Base-by-base conservation (phyloP, 352 stramenopile species). In the Phytophthora citricola region DNA sequence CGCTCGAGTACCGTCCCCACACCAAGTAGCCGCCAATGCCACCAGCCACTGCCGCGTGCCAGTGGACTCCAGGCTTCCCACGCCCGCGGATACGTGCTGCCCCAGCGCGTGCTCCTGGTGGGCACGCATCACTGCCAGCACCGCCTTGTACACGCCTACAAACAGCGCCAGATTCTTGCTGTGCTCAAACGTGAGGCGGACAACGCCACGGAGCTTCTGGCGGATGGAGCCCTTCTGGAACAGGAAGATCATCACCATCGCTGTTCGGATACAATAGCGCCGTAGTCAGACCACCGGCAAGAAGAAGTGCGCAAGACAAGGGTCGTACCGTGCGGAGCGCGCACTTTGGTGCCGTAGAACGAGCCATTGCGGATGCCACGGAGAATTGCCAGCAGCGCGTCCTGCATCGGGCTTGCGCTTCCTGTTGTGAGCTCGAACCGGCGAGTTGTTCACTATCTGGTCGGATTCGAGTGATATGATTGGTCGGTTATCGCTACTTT, bases 311-410 rank as follows among this genome's bases (percentile, higher is more conserved):
- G 26, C 12, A 36, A 43, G 27, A 24, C 2, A n/a, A 27, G 27
- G 5, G 14, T 61, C 74, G 40, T 79, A 95, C 88, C 88, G 44
- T 97, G 90, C 10, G 88, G 87, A 14, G 90, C 85, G 58, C 90
- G 84, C 69, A 96, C 92, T 71, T 96, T 96, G 58, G 88, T 95
- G 66, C 90, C 90, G 66, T 97, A 97, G 78, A 89, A 91, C 27
- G 86, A 85, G 46, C 90, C 90, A 86, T 97, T 96, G 58, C 90
- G 85, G 46, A 95, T 58, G 51, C 87, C 90, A 56, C 87, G 85
- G 45, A 95, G 67, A 66, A 96, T 80, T 53, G 78, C 83, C n/a
- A 92, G 69, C 57, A 90, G 39, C 20, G 63, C 69, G 15, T 93
- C 75, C 68, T 90, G 87, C 63, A 72, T 77, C 8, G 24, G 22